phyloP scores from a whole-genome alignment of 768 basidiomycete genomes.

The Suillus cothurnatus region DNA sequence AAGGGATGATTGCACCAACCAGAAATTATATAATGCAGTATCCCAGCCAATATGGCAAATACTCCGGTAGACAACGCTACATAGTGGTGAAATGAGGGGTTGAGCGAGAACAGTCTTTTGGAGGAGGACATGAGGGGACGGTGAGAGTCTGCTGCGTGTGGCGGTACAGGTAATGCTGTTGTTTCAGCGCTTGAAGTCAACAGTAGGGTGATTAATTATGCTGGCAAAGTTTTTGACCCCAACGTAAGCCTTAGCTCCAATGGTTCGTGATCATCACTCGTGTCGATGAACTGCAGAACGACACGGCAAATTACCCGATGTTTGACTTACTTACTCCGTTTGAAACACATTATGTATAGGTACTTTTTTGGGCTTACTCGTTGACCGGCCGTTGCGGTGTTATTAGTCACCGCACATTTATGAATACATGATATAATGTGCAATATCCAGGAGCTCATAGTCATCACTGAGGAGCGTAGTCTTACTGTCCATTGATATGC shows the following conservation, averaged over 20 bases:
- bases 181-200: background rate
- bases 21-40: constrained; percentile 43
- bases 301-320: background rate
- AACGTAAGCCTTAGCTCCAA: background rate
- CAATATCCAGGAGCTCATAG: background rate
- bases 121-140: constrained; percentile 23
- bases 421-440: background rate
- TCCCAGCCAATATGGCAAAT: constrained; percentile 45
- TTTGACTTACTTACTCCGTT: background rate
- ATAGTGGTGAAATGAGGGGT: constrained; percentile 55
- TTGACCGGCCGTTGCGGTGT: background rate
- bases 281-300: background rate
- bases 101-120: constrained; percentile 37
- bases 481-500: constrained; percentile 8
- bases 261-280: background rate
- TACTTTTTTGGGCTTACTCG: background rate
- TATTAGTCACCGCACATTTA: background rate
- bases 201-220: background rate
- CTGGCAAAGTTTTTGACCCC: background rate
- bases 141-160: constrained; percentile 8
- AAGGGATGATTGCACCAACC: constrained; percentile 38
- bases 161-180: background rate
- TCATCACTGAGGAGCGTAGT: background rate
- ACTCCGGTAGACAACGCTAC: constrained; percentile 40
- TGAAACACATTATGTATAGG: background rate